A percentile compares a stretch with the other conserved stretches of the same genome.
Evolutionary conservation across 306 rosid species (phyloP).

Genomic region (Quercus mongolica): DNA sequence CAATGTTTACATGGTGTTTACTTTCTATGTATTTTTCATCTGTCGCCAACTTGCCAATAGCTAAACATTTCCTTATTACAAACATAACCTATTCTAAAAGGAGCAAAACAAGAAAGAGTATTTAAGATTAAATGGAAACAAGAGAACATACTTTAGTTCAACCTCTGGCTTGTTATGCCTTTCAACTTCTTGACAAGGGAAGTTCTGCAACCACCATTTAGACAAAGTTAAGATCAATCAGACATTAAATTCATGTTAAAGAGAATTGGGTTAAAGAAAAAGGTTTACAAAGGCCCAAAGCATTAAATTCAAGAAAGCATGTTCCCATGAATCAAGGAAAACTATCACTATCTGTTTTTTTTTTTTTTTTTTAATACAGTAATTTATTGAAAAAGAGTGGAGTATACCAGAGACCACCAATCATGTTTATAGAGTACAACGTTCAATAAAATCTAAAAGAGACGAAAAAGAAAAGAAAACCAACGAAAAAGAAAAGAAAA

Average conservation of each 20-base stretch:
- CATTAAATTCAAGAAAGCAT: neutral
- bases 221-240: neutral
- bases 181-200: constrained; percentile 99
- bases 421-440: too few relatives aligned
- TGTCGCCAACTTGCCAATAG: neutral
- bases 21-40: neutral
- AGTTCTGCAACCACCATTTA: constrained; percentile 51
- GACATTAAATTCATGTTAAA: neutral
- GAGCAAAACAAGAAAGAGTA: neutral
- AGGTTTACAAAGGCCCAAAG: neutral
- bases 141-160: constrained; percentile 69
- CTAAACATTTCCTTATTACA: neutral
- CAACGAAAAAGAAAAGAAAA: too few relatives aligned
- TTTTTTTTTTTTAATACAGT: too few relatives aligned
- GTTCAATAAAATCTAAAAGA: too few relatives aligned
- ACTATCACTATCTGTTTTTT: too few relatives aligned
- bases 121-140: constrained; percentile 7
- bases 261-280: neutral
- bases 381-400: too few relatives aligned
- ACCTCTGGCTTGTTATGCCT: constrained; percentile 98
- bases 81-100: neutral
- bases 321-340: neutral
- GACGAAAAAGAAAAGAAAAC: too few relatives aligned
- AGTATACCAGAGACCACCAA: too few relatives aligned
- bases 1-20: neutral